phyloP scores from a whole-genome alignment of 176 grass and related monocot species.

The Stipa capillata region DNA sequence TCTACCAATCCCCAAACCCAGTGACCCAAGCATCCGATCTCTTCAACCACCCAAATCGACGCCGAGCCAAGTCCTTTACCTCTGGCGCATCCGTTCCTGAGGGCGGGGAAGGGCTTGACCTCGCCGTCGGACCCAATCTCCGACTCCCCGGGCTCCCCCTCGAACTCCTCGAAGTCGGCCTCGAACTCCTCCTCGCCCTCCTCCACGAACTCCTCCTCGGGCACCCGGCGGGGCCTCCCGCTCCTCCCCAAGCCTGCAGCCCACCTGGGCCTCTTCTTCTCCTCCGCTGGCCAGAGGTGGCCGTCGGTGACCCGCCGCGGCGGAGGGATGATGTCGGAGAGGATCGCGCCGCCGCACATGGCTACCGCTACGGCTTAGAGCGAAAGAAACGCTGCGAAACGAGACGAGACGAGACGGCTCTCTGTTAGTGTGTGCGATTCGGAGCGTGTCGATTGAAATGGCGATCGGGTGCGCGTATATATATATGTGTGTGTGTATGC shows the following conservation, averaged over 20 bases:
- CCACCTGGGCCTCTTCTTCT: slow-evolving; percentile 8
- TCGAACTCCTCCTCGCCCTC: slow-evolving; percentile 15
- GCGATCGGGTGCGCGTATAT: neutral
- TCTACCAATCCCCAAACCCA: neutral
- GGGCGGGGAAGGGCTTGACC: slow-evolving; percentile 14
- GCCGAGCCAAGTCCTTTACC: slow-evolving; percentile 8
- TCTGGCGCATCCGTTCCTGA: neutral
- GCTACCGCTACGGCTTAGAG: neutral
- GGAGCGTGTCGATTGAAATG: neutral
- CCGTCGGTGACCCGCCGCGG: slow-evolving; percentile 36
- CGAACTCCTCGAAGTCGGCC: slow-evolving; percentile 28
- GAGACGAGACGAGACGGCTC: neutral
- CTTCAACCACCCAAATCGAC: neutral
- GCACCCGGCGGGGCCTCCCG: neutral
- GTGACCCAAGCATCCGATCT: neutral
- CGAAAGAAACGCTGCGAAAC: neutral
- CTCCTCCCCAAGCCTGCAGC: neutral
- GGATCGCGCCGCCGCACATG: slow-evolving; percentile 89
- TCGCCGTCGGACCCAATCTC: slow-evolving; percentile 50
- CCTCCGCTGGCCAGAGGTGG: slow-evolving; percentile 42
- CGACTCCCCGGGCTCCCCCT: slow-evolving; percentile 38
- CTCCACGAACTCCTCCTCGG: neutral
- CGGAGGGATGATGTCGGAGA: slow-evolving; percentile 44
- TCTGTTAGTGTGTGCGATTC: neutral
- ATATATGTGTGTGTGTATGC: no score